Evolutionary conservation across 148 eudicot genomes (phyloP).

Genomic region (Mesembryanthemum crystallinum): DNA sequence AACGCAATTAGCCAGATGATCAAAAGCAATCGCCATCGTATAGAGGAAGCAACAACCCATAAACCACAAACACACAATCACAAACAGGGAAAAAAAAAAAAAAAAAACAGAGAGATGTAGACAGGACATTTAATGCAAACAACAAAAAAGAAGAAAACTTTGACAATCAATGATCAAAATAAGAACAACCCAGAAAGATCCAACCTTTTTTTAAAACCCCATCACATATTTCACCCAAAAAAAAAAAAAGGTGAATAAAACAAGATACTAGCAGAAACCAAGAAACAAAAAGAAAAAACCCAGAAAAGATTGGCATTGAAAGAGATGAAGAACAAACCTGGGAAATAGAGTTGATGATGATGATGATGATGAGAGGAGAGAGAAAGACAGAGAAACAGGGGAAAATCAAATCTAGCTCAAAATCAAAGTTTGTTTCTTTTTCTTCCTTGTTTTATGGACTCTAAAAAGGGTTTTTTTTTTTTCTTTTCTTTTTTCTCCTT

Average conservation of each 20-base stretch:
- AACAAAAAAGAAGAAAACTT: not conserved
- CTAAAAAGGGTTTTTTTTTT: not conserved
- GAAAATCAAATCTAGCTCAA: not conserved
- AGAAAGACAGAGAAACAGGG: not conserved
- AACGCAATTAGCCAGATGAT: not conserved
- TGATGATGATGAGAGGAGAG: too few species aligned
- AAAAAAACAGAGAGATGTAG: not conserved
- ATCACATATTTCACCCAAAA: not conserved
- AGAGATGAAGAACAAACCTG: not conserved
- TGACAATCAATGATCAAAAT: not conserved
- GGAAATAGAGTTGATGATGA: not conserved
- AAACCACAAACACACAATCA: not conserved
- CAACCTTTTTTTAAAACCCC: not conserved
- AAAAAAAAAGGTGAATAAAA: not conserved
- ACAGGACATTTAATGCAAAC: not conserved
- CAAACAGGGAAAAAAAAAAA: not conserved
- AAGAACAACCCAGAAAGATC: not conserved
- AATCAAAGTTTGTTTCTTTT: not conserved
- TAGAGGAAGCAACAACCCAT: conserved; percentile 16
- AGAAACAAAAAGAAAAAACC: not conserved
- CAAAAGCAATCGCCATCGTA: not conserved
- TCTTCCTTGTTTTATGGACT: not conserved
- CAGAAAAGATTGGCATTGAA: too few species aligned
- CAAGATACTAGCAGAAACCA: not conserved
- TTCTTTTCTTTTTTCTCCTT: not conserved